phyloP scores from a whole-genome alignment of 257 asterid genomes.

The Eucommia ulmoides region DNA sequence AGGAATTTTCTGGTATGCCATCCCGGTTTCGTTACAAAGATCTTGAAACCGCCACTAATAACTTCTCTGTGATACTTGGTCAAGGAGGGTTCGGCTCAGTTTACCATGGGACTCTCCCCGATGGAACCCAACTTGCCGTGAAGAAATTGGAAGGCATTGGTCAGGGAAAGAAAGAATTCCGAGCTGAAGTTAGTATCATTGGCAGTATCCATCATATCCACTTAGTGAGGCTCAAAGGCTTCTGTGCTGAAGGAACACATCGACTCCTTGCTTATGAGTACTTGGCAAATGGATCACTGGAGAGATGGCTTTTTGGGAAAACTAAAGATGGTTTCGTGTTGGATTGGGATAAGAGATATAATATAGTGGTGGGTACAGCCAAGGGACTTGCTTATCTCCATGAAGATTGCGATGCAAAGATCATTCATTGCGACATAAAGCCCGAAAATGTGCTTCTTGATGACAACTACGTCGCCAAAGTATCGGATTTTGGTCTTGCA shows the following conservation, averaged over 20 bases:
- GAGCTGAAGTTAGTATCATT: slow-evolving; percentile 35
- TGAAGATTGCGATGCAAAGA: slow-evolving; percentile 33
- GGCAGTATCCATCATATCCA: slow-evolving; percentile 46
- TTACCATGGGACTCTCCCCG: slow-evolving; percentile 22
- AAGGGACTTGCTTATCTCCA: slow-evolving; percentile 40
- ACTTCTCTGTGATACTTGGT: slow-evolving; percentile 26
- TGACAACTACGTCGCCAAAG: slow-evolving; percentile 22
- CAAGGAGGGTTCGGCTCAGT: slow-evolving; percentile 34
- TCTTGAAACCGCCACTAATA: slow-evolving; percentile 19
- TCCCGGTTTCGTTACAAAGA: slow-evolving; percentile 49
- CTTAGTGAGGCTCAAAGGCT: slow-evolving; percentile 36
- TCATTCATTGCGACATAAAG: slow-evolving; percentile 42
- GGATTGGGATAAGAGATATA: slow-evolving; percentile 24
- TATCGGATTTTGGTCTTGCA: slow-evolving; percentile 50
- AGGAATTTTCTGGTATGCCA: slow-evolving; percentile 81
- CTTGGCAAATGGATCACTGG: slow-evolving; percentile 43
- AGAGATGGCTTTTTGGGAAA: slow-evolving; percentile 14
- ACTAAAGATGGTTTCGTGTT: slow-evolving; percentile 22
- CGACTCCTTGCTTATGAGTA: slow-evolving; percentile 37
- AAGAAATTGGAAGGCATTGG: slow-evolving; percentile 30
- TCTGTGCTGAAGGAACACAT: slow-evolving; percentile 28
- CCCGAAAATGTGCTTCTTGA: slow-evolving; percentile 44
- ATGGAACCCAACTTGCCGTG: slow-evolving; percentile 30
- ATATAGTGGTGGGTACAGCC: slow-evolving; percentile 29
- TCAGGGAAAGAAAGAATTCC: slow-evolving; percentile 37